Evolutionary conservation across 2,329 filamentous ascomycete genomes (phyloP).

Genomic region (Celoporthe dispersa): DNA sequence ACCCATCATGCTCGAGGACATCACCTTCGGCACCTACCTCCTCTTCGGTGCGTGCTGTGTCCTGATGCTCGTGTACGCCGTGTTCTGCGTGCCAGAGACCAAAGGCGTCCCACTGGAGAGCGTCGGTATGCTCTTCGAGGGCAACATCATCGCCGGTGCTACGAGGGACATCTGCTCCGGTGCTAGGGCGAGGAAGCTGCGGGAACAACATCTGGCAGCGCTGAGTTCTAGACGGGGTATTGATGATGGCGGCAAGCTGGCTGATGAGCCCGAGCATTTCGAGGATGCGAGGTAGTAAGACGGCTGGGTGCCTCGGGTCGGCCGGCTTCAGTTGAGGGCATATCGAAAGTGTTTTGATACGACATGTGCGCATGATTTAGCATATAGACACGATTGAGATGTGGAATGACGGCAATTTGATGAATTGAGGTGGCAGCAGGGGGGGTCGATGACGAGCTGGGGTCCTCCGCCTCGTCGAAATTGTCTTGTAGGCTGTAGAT

Average conservation of each 20-base stretch:
- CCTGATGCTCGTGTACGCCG: constrained; percentile 50
- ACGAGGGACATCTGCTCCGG: constrained; percentile 26
- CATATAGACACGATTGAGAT: neutral
- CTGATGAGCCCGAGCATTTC: constrained; percentile 18
- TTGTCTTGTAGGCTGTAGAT: neutral
- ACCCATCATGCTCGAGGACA: constrained; percentile 46
- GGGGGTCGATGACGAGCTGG: no score
- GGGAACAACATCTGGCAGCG: constrained; percentile 10
- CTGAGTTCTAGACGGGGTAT: neutral
- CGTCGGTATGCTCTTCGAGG: constrained; percentile 25
- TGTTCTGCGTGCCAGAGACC: constrained; percentile 57
- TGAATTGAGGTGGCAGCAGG: neutral
- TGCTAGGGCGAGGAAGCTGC: constrained; percentile 22
- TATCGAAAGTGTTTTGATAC: neutral
- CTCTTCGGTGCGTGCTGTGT: constrained; percentile 55
- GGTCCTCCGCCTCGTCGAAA: neutral
- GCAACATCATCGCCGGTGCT: constrained; percentile 27
- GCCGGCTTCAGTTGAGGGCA: neutral
- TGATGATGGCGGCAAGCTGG: constrained; percentile 17
- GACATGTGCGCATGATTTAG: no score
- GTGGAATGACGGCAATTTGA: neutral
- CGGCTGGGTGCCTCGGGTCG: neutral
- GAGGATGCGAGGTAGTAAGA: constrained; percentile 3
- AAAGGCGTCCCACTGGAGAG: constrained; percentile 54
- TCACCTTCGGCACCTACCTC: constrained; percentile 56